Evolutionary conservation across 2,329 filamentous ascomycete genomes (phyloP), one percentile per base, ranked within the genome.

Genomic region (Fonsecaea pedrosoi): DNA sequence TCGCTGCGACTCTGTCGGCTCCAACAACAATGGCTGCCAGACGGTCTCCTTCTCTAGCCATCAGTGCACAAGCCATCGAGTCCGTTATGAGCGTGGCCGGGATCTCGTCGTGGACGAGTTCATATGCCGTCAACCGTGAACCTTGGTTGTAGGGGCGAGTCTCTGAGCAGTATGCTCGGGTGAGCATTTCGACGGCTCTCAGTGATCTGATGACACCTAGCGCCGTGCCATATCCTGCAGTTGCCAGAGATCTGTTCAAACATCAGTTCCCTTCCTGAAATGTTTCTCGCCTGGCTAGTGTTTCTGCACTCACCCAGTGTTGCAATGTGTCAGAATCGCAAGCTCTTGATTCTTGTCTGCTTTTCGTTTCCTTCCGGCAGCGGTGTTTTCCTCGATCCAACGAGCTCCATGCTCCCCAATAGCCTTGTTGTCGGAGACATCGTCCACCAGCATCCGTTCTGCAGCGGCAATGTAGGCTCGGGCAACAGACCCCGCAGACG

Each of bases 91-190:
- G 83, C 0, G 94, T 98, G 54, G 92, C 89, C 2, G 95, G 94
- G 63, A 99, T 97, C 15, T 88, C 82, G 78, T 99, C 95, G 76
- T 94, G 94, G 7, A 96, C 91, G n/a, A 99, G 87, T 81, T 99
- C 95, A 78, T 96, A 99, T 7, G 95, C 93, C 4, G 95, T 99
- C 66, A 99, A 84, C 21, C 95, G 89, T 60, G 94, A 96, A 63
- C 95, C 95, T 82, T 99, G 95, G 82, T 99, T 99, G 81, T 99
- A 99, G 0, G 95, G 95, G 38, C 95, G 87, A 2, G 95, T 99
- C 81, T 99, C 95, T 57, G 94, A 97, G 82, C 94, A 99, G 82
- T 92, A 99, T 45, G 93, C 94, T 75, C 93, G 94, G 69, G 88
- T 84, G 30, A 99, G 85, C 6, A 87, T 83, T 4, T 84, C 83